These are phyloP conservation scores for Lactarius quietus DNA, from an alignment of 768 basidiomycete genomes.

Conservation along the genomic window DNA sequence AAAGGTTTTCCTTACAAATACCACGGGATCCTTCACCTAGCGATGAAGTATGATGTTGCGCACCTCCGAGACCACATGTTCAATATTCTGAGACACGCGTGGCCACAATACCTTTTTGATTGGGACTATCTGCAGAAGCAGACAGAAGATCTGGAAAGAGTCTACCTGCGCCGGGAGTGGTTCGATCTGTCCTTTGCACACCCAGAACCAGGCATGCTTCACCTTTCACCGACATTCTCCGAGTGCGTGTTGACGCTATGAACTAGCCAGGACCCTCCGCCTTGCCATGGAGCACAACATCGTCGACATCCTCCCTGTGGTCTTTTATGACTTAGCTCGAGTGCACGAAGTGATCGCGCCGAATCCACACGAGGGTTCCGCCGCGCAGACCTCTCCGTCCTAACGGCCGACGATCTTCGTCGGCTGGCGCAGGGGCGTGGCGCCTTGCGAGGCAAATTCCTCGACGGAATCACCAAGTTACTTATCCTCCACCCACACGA, in stretches of 20 bases:
- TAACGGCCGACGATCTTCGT: constrained; percentile 22
- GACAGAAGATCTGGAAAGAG: constrained; percentile 21
- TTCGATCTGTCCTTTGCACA: constrained; percentile 22
- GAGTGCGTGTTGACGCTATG: neutral
- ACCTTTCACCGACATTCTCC: neutral
- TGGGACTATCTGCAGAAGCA: constrained; percentile 19
- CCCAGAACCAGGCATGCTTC: constrained; percentile 19
- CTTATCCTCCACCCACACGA: constrained; percentile 80
- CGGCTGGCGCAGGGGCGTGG: constrained; percentile 21
- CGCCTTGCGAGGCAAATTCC: constrained; percentile 17
- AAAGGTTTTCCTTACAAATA: constrained; percentile 23
- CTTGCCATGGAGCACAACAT: constrained; percentile 23
- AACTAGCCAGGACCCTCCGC: constrained; percentile 19
- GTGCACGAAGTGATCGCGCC: constrained; percentile 20
- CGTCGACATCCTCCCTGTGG: constrained; percentile 23
- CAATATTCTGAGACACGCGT: constrained; percentile 15
- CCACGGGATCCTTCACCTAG: constrained; percentile 19
- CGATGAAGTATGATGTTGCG: constrained; percentile 19
- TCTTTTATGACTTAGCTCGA: constrained; percentile 21
- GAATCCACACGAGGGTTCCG: constrained; percentile 16
- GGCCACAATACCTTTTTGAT: constrained; percentile 23
- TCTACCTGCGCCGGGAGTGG: constrained; percentile 19
- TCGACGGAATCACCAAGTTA: constrained; percentile 53
- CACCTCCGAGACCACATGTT: constrained; percentile 17
- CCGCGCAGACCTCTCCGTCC: constrained; percentile 19